Evolutionary conservation across 164 flowering plant genomes (phyloP).

Genomic region (Berberis vulgaris): DNA sequence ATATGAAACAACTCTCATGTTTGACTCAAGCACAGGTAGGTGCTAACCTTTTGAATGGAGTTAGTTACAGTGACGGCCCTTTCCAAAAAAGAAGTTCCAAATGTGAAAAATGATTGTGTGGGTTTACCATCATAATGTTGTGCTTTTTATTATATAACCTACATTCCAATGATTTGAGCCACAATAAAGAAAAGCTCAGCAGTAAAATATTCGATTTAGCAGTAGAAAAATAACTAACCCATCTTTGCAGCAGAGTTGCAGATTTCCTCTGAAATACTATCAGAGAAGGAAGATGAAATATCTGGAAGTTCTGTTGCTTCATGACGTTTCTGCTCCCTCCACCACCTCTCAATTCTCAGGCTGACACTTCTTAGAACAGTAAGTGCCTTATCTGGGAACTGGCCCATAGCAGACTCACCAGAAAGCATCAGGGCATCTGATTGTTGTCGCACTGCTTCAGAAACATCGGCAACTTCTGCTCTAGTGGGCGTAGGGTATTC

Average conservation of each 20-base stretch:
- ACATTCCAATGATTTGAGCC: no score
- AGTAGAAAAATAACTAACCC: conserved; percentile 41
- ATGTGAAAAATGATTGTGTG: no score
- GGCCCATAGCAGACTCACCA: conserved; percentile 99
- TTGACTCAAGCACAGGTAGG: no score
- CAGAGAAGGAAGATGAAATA: conserved; percentile 64
- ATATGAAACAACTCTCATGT: no score
- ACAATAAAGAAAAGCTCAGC: no score
- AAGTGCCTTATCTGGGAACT: conserved; percentile 85
- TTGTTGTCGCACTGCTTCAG: conserved; percentile 92
- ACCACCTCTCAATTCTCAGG: conserved; percentile 88
- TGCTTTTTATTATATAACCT: no score
- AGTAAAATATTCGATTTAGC: neutral
- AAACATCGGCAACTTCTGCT: conserved; percentile 98
- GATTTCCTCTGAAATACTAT: conserved; percentile 82
- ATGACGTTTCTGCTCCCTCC: conserved; percentile 85
- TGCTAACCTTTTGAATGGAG: no score
- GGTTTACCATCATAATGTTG: no score
- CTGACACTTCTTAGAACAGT: conserved; percentile 86
- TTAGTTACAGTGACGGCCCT: no score
- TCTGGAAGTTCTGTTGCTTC: conserved; percentile 64
- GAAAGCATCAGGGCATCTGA: conserved; percentile 98
- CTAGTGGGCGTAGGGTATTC: conserved; percentile 97
- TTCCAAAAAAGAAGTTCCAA: neutral
- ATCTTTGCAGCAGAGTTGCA: conserved; percentile 96